Conservation (phyloP, 495 filamentous ascomycete genomes). For the Schizothecium vesticola region DNA sequence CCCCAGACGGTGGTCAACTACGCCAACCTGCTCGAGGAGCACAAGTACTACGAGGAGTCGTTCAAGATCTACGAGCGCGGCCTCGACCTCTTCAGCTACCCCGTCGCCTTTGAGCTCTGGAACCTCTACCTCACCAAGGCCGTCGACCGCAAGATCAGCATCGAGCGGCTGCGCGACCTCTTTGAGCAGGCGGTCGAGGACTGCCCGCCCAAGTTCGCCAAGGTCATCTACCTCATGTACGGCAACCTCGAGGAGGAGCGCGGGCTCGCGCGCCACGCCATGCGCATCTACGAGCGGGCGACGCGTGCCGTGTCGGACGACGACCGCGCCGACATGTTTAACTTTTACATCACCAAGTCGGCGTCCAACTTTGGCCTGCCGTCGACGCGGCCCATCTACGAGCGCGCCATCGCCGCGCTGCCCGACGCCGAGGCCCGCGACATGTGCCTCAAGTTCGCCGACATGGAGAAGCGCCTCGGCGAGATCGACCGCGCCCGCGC, state of each 20-base stretch:
- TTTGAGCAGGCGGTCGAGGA: slow-evolving; percentile 97
- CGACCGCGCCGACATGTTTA: slow-evolving; percentile 95
- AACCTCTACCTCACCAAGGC: slow-evolving; percentile 98
- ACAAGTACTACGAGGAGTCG: slow-evolving; percentile 93
- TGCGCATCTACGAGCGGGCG: slow-evolving; percentile 98
- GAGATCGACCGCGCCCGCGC: slow-evolving; percentile 94
- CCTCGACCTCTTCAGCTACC: slow-evolving; percentile 93
- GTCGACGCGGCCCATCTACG: slow-evolving; percentile 95
- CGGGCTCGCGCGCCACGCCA: slow-evolving; percentile 91
- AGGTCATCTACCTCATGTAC: slow-evolving; percentile 95
- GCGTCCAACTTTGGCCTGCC: slow-evolving; percentile 96
- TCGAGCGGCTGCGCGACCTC: slow-evolving; percentile 89
- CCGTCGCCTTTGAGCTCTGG: slow-evolving; percentile 97
- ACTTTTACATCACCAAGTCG: slow-evolving; percentile 98
- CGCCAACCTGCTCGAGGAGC: slow-evolving; percentile 91
- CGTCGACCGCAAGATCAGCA: slow-evolving; percentile 88
- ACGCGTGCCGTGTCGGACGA: slow-evolving; percentile 94
- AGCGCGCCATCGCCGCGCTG: slow-evolving; percentile 83
- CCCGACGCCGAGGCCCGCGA: slow-evolving; percentile 91
- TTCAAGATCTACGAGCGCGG: slow-evolving; percentile 98
- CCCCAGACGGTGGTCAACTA: slow-evolving; percentile 99
- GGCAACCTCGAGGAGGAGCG: slow-evolving; percentile 95
- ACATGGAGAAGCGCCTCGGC: slow-evolving; percentile 94
- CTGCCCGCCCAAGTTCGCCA: slow-evolving; percentile 93
- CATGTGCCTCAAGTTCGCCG: slow-evolving; percentile 98